Evolutionary conservation across 1,284 basidiomycete species (phyloP).

Genomic region (Cryptococcus deneoformans): DNA sequence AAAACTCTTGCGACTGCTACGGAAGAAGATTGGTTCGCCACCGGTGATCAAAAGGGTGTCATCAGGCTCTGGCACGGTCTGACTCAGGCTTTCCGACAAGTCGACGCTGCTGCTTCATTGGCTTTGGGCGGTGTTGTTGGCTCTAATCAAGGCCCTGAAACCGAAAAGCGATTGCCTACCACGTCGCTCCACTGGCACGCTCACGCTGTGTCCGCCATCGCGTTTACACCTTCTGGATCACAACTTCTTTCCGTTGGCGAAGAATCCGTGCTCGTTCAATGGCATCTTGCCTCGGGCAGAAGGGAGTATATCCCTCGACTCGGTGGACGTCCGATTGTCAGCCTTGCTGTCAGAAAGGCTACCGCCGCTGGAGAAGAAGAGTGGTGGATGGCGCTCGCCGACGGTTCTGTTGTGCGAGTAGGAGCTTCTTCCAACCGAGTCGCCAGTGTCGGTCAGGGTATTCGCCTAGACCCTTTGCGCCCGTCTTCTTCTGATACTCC

Average conservation of each 20-base stretch:
- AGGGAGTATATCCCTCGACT: constrained; percentile 90
- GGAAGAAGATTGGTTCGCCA: constrained; percentile 85
- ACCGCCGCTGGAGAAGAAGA: constrained; percentile 66
- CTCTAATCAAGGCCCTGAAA: constrained; percentile 16
- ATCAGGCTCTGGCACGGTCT: constrained; percentile 93
- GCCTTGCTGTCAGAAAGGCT: constrained; percentile 62
- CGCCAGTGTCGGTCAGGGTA: constrained; percentile 60
- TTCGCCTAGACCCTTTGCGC: constrained; percentile 38
- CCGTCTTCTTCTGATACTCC: constrained; percentile 20
- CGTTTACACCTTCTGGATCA: constrained; percentile 87
- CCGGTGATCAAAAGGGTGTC: constrained; percentile 81
- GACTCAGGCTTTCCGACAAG: constrained; percentile 55
- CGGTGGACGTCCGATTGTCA: constrained; percentile 70
- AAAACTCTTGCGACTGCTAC: constrained; percentile 17
- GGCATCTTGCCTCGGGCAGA: constrained; percentile 83
- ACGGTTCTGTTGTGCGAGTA: constrained; percentile 79
- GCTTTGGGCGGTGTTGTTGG: constrained; percentile 6
- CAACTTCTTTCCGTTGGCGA: constrained; percentile 94
- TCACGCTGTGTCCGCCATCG: constrained; percentile 84
- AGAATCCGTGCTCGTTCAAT: constrained; percentile 92
- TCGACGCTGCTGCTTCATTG: constrained; percentile 26
- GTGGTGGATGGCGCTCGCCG: constrained; percentile 76
- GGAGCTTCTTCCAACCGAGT: constrained; percentile 69
- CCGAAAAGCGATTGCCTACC: constrained; percentile 57
- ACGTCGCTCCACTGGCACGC: constrained; percentile 96